Base-by-base conservation (phyloP, 116 monocot genomes). In the Trichopus zeylanicus region DNA sequence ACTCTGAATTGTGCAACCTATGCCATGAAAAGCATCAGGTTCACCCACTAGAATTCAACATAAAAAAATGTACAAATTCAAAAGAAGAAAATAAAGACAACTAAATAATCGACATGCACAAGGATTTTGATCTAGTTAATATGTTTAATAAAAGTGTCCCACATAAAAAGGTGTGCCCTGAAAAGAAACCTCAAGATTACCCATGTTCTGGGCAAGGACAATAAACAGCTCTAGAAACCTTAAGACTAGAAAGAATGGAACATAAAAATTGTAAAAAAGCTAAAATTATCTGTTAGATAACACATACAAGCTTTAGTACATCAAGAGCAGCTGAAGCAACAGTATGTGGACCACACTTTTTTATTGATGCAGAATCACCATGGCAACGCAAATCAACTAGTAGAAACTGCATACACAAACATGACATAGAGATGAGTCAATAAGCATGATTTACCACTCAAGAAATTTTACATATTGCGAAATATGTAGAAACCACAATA, bases 371-470 rank as follows among this genome's bases (percentile, higher is more conserved):
- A 54, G 95, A 90, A 62, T 95, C 95, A 62, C 90, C 95, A 73
- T 95, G 95, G 53, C 90, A 90, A 47, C 84, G 80, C 64, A 95
- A 77, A 81, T 95, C 95, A 51, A 95, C 95, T 57, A 87, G 75
- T 51, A 95, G 95, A 63, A 95, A 95, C 95, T 95, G 81, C 58
- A 79, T 24, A 56, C 35, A 51, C 19, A 61, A 12, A 27, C 4
- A 46, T 26, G 19, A 24, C 1, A 59, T 26, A 56, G 8, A 11
- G 39, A 29, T 31, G 26, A 55, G 24, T 31, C 32, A 8, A 34
- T 22, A 16, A 25, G 46, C 21, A 48, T 42, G 42, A 42, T 42
- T 3, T 16, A 42, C 42, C 12, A 13, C 1, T n/a, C n/a, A n/a
- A n/a, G n/a, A n/a, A n/a, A n/a, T n/a, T n/a, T n/a, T n/a, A n/a